Evolutionary conservation across 176 grass and related monocot species (phyloP), one percentile per base, ranked within the genome.

Genomic region (Melocanna baccifera): DNA sequence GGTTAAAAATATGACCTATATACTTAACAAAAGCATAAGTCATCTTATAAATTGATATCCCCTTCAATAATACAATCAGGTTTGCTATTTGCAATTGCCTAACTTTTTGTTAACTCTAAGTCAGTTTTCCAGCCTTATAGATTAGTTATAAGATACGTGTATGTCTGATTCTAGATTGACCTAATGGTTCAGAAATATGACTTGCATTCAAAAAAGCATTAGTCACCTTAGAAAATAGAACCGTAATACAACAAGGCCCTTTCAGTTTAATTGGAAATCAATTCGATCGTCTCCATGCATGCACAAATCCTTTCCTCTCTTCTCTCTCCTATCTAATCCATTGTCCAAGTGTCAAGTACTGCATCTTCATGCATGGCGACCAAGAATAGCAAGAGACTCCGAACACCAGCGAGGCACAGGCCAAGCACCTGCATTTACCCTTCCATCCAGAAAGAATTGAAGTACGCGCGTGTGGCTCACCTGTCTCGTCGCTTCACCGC

Each of bases 401-500:
- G 9, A 32, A 46, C 40, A 62, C 55, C 19, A 5, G 68, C 53
- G 55, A 83, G 57, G 8, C 70, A 76, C 30, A 13, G 30, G 68
- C 48, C 1, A 6, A 41, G 40, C 70, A 22, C 40, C 15, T 1
- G n/a, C 72, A 70, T 47, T 62, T 43, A 43, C 48, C 14, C n/a
- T 46, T n/a, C 22, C 32, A 40, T 19, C 40, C 59, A n/a, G 42
- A 73, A 51, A 45, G 20, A 22, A 23, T 32, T 51, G 47, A 81
- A 42, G 16, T 62, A 63, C 69, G 58, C 40, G 69, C 45, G 62
- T 74, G 76, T 63, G 80, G 89, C 50, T 80, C 62, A 46, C 89
- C 89, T 63, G 39, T 13, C 69, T 87, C 80, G 13, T 75, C 80
- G 89, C 85, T 29, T 69, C 69, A 75, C 69, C 89, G 22, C 89